Conservation (phyloP, 1,284 basidiomycete genomes). For the Athelia psychrophila region DNA sequence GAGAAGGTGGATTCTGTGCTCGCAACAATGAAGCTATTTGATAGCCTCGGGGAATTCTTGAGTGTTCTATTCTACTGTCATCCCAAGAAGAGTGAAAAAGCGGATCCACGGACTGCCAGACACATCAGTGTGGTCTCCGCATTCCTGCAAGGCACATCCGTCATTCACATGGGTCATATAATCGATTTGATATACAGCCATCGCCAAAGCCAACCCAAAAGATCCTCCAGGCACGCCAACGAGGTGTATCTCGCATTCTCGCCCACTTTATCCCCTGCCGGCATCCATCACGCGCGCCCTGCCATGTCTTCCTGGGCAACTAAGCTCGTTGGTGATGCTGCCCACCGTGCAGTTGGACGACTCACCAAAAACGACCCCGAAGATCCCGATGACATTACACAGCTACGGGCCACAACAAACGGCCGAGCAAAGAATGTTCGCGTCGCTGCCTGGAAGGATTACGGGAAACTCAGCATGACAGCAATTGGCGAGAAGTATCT, state of each 20-base stretch:
- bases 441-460: not conserved
- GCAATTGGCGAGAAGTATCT: not conserved
- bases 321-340: not conserved
- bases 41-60: not conserved
- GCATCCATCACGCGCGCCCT: not conserved
- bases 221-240: not conserved
- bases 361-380: not conserved
- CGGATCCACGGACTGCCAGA: not conserved
- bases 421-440: not conserved
- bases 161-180: not conserved
- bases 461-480: not conserved
- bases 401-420: not conserved
- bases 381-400: not conserved
- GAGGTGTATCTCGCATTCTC: not conserved
- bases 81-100: not conserved
- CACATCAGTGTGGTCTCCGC: not conserved
- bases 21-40: not conserved
- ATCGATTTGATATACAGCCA: not conserved
- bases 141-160: not conserved
- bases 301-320: not conserved
- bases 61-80: not conserved
- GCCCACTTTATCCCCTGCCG: not conserved
- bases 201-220: not conserved
- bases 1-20: not conserved
- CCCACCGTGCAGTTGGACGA: not conserved